These are phyloP conservation scores for Solanum commersonii DNA, from an alignment of 257 asterid species.

Conservation along the genomic window DNA sequence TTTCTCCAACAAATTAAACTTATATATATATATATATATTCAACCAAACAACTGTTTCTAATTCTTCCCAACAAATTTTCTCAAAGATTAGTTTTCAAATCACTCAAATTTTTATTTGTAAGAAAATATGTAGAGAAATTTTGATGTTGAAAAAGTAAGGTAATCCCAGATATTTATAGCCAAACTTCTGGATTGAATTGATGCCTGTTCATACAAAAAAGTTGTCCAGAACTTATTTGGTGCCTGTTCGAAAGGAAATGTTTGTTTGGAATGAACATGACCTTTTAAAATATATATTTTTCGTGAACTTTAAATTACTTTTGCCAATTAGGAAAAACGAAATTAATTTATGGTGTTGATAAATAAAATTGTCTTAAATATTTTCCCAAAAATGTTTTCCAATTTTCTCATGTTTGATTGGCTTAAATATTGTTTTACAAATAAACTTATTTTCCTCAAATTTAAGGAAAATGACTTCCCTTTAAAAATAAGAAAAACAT, in stretches of 20 bases:
- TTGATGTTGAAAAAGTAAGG: not conserved
- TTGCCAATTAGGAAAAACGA: too few species aligned
- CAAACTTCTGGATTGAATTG: too few species aligned
- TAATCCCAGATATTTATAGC: too few species aligned
- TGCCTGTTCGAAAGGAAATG: too few species aligned
- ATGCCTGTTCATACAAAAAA: too few species aligned
- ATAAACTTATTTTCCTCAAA: not conserved
- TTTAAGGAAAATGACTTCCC: not conserved
- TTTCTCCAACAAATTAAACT: not conserved
- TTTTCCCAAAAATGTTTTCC: too few species aligned
- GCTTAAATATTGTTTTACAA: not conserved
- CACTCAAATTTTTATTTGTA: not conserved
- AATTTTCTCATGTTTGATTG: not conserved
- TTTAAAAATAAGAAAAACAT: not conserved
- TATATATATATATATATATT: not conserved
- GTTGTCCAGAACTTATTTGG: too few species aligned
- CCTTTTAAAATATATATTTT: too few species aligned
- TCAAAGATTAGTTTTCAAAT: not conserved
- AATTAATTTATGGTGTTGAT: too few species aligned
- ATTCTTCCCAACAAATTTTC: not conserved
- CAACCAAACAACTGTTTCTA: not conserved
- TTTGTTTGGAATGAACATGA: too few species aligned
- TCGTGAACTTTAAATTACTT: too few species aligned
- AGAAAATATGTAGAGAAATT: not conserved
- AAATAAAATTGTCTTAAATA: too few species aligned